Base-by-base conservation (phyloP, 352 stramenopile species). In the Phytopythium boreale region DNA sequence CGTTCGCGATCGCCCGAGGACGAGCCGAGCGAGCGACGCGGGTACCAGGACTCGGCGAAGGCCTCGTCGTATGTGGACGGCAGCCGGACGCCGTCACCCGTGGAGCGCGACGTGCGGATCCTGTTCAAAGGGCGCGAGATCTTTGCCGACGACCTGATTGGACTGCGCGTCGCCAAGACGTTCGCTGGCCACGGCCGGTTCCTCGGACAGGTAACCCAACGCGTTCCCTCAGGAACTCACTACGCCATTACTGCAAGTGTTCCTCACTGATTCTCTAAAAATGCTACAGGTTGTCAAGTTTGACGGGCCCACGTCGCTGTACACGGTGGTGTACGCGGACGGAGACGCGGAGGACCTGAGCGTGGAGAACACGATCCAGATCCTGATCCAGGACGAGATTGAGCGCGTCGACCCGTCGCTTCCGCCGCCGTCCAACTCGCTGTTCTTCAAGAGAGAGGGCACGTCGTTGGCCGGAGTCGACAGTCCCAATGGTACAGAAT, bases 331-430 rank as follows among this genome's bases (percentile, higher is more conserved):
- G 15, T 95, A 95, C 63, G 87, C 82, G 0, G 87, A 95, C 52
- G 87, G 87, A 1, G 87, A 95, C 60, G 83, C 80, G 22, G 87
- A 95, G 39, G 84, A 93, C 34, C 62, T 95, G 36, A 88, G 68
- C 24, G 74, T 93, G 10, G 84, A 95, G 37, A 77, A 71, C 39
- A 95, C 87, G 20, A 77, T 95, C 67, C 75, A 95, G 69, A 89
- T 95, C 59, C 64, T 95, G 69, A 92, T 93, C 59, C 81, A 95
- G 62, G 76, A 92, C 62, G 84, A 95, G 61, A 91, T 93, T n/a
- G 87, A 95, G 63, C 84, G 80, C 7, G 79, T 79, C 1, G 81
- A 91, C 51, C 80, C 80, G n/a, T 64, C 83, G 27, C 71, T 87
- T 19, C 66, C 73, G 10, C 74, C 79, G 2, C 64, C 76, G 5